Conservation (phyloP, 768 basidiomycete genomes). For the Basidioascus undulatus region DNA sequence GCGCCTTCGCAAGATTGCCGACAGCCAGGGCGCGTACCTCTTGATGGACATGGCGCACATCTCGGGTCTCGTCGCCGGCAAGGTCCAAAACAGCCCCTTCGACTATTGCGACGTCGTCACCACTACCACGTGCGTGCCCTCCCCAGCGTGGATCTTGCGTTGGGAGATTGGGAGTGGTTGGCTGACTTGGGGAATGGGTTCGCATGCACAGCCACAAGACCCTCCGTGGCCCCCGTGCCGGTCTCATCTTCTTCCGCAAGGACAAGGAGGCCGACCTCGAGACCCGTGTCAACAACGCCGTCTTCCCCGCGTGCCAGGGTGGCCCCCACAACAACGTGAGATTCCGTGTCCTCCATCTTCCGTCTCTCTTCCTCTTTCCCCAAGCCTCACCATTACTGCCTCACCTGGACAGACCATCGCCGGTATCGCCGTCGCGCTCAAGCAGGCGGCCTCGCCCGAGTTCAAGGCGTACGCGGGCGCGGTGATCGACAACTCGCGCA, state of each 20-base stretch:
- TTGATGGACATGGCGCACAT: conserved; percentile 87
- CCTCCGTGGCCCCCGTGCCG: conserved; percentile 89
- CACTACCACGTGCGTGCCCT: conserved; percentile 56
- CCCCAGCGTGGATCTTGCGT: background rate
- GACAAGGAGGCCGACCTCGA: conserved; percentile 77
- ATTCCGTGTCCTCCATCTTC: conserved; percentile 1
- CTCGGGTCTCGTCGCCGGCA: conserved; percentile 77
- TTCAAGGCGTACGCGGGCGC: conserved; percentile 85
- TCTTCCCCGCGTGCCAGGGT: conserved; percentile 99
- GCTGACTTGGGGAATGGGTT: background rate
- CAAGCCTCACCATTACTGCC: too few relatives aligned
- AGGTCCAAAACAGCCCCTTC: conserved; percentile 75
- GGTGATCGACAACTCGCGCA: conserved; percentile 66
- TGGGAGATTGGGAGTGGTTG: conserved; percentile 1
- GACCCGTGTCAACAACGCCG: conserved; percentile 90
- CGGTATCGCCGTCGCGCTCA: conserved; percentile 72
- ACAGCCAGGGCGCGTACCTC: conserved; percentile 71
- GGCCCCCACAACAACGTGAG: conserved; percentile 93
- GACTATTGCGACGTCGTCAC: conserved; percentile 92
- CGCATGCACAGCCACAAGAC: conserved; percentile 57
- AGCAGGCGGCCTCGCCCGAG: conserved; percentile 67
- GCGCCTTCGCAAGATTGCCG: conserved; percentile 50
- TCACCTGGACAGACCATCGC: conserved; percentile 65
- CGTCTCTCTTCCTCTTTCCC: background rate
- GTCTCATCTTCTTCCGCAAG: conserved; percentile 94